Evolutionary conservation across 352 stramenopile species (phyloP), one percentile per base, ranked within the genome.

Genomic region (Phytopythium vexans): DNA sequence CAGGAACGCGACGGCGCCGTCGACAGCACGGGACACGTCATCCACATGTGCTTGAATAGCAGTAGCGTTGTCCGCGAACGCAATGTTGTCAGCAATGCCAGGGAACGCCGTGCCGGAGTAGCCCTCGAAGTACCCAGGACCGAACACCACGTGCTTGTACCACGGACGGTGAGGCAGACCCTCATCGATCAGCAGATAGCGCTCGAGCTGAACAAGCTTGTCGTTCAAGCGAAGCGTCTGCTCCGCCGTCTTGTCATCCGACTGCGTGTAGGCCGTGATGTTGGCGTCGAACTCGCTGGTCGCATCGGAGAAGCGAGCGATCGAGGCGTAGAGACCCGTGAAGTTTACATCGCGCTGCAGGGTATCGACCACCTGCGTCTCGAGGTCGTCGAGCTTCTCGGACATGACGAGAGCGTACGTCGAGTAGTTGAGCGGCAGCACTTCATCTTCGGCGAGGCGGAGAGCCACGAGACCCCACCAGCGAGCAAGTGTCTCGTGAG

Each of bases 61-160:
- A 39, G 41, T 48, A 8, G 27, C 45, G 47, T 70, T 47, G 47
- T 81, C 70, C 11, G 68, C 41, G 37, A 81, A 81, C 10, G 60
- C 61, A 21, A 81, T 59, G 33, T 53, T 60, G 36, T 83, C 72
- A 4, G 68, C 62, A n/a, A 79, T 69, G 7, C 72, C 72, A 11
- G 72, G 72, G 58, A 77, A 74, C 14, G 69, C 58, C 40, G 66
- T 62, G 21, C 70, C 70, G 3, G 63, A 53, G 50, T 79, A 79
- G 14, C 69, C 66, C 16, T 79, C 69, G 49, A 65, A 79, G 52
- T 69, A 75, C 0, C 63, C 69, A 10, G 69, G 69, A 3, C 66
- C 69, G 32, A 79, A 79, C 35, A 79, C 70, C 33, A 76, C 69
- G 46, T 79, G 69, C 41, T 68, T 68, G 58, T 65, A 79, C 69